Conservation (phyloP, 805 yeast species). For the Candida vaughaniae region DNA sequence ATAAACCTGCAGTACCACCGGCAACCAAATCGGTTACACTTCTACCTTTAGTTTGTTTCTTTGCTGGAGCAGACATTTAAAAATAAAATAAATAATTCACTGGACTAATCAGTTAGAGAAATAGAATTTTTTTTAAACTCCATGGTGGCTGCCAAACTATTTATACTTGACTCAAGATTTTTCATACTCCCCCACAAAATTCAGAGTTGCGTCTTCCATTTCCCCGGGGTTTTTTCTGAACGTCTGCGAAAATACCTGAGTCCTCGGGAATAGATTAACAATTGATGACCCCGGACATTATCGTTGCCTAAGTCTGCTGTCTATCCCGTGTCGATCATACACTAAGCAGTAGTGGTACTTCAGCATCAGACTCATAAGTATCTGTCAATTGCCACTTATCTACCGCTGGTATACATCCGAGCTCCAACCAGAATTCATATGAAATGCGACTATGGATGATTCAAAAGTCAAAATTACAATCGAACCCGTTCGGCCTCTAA, state of each 20-base stretch:
- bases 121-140: slow-evolving; percentile 1
- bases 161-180: slow-evolving; percentile 3
- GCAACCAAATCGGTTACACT: slow-evolving; percentile 71
- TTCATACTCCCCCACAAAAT: slow-evolving; percentile 17
- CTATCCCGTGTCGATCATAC: no score
- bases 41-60: slow-evolving; percentile 31
- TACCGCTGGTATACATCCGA: no score
- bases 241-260: no score
- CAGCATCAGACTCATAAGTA: no score
- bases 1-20: slow-evolving; percentile 96
- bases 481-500: not conserved
- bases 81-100: no score
- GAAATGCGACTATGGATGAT: not conserved
- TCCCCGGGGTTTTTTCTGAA: slow-evolving; percentile 17
- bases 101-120: not conserved
- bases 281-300: no score
- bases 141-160: slow-evolving; percentile 8
- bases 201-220: slow-evolving; percentile 14
- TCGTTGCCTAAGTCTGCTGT: no score
- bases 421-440: no score
- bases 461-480: not conserved
- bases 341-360: no score
- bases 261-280: slow-evolving; percentile 5
- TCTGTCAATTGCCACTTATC: no score
- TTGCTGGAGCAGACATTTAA: slow-evolving; percentile 6